phyloP scores from a whole-genome alignment of 1,139 yeast species.

The Candida gigantensis region DNA sequence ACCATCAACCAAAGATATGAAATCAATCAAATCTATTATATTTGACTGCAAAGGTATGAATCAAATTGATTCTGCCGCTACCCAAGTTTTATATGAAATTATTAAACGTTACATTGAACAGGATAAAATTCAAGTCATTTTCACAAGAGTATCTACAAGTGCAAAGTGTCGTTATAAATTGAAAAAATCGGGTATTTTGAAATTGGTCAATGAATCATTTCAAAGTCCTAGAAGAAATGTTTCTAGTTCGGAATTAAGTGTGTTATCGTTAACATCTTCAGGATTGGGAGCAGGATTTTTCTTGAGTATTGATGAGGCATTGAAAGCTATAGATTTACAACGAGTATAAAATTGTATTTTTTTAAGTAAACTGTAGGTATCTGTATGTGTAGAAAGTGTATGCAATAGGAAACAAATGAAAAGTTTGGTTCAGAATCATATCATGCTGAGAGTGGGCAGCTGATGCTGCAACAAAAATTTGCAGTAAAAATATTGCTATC shows the following conservation, averaged over 20 bases:
- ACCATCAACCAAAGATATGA: conserved; percentile 26
- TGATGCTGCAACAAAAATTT: too few relatives aligned
- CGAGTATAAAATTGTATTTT: conserved; percentile 5
- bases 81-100: conserved; percentile 31
- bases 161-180: conserved; percentile 22
- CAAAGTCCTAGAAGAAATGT: conserved; percentile 5
- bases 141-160: conserved; percentile 28
- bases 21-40: conserved; percentile 25
- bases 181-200: conserved; percentile 24
- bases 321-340: conserved; percentile 18
- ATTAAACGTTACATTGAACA: conserved; percentile 22
- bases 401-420: too few relatives aligned
- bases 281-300: conserved; percentile 35
- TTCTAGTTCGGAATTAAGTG: conserved; percentile 4
- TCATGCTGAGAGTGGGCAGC: too few relatives aligned
- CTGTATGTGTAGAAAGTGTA: too few relatives aligned
- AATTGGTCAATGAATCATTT: conserved; percentile 22
- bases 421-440: too few relatives aligned
- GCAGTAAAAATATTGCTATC: too few relatives aligned
- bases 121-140: conserved; percentile 24
- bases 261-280: conserved; percentile 15
- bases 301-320: conserved; percentile 34
- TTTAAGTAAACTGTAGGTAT: too few relatives aligned
- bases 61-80: conserved; percentile 33
- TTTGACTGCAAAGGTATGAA: conserved; percentile 40